Percentiles rank a stretch among this genome's conserved stretches.
These are phyloP conservation scores for Jamesozyma jinghongensis DNA, from an alignment of 805 yeast species.

Conservation along the genomic window DNA sequence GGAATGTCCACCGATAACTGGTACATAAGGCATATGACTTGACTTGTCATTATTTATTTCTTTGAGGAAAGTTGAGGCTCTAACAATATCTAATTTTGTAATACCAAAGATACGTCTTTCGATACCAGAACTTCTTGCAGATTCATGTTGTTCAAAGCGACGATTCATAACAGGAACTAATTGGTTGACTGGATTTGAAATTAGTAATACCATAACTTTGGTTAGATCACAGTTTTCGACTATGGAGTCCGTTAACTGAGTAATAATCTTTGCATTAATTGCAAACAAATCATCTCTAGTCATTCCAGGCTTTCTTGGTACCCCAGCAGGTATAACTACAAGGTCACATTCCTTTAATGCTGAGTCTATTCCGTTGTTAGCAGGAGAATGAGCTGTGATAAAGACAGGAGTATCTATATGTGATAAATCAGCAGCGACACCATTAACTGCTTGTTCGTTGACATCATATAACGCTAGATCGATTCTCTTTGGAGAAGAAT, in stretches of 20 bases:
- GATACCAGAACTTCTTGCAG: slow-evolving; percentile 44
- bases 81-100: slow-evolving; percentile 77
- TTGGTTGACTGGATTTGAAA: slow-evolving; percentile 91
- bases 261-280: slow-evolving; percentile 75
- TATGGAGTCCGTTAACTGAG: slow-evolving; percentile 63
- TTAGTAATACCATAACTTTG: slow-evolving; percentile 67
- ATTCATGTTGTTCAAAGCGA: slow-evolving; percentile 48
- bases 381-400: slow-evolving; percentile 52
- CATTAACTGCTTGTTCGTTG: slow-evolving; percentile 51
- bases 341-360: slow-evolving; percentile 21
- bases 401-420: slow-evolving; percentile 67
- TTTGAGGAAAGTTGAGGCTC: slow-evolving; percentile 69
- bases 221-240: slow-evolving; percentile 53
- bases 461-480: slow-evolving; percentile 72
- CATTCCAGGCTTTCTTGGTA: slow-evolving; percentile 93
- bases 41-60: slow-evolving; percentile 39
- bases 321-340: slow-evolving; percentile 63
- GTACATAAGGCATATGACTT: slow-evolving; percentile 39
- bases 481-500: slow-evolving; percentile 24
- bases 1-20: slow-evolving; percentile 91
- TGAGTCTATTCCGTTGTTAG: slow-evolving; percentile 7
- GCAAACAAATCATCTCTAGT: slow-evolving; percentile 82
- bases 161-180: slow-evolving; percentile 86
- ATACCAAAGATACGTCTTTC: slow-evolving; percentile 77
- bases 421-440: slow-evolving; percentile 81